phyloP scores from a whole-genome alignment of 495 filamentous ascomycete genomes.

The Aspergillus baeticus region DNA sequence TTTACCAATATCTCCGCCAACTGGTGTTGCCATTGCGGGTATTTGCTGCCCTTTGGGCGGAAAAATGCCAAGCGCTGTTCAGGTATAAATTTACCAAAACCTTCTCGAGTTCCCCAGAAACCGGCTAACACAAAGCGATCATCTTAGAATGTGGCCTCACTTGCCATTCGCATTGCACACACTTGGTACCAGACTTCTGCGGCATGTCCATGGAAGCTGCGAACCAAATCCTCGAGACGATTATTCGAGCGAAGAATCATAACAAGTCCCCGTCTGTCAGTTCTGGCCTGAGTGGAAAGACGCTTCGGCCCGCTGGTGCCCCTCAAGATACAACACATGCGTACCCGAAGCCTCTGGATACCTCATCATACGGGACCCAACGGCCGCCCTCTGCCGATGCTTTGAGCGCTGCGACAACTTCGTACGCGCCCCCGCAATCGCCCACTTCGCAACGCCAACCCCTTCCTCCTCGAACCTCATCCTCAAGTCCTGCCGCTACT shows the following conservation, averaged over 20 bases:
- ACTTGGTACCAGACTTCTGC: constrained; percentile 98
- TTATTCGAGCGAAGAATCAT: constrained; percentile 45
- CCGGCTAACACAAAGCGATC: constrained; percentile 9
- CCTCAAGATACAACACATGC: constrained; percentile 46
- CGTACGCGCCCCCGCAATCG: constrained; percentile 44
- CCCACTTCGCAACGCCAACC: constrained; percentile 38
- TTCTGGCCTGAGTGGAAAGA: constrained; percentile 61
- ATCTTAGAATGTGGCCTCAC: constrained; percentile 83
- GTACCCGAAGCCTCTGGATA: constrained; percentile 48
- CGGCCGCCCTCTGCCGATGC: constrained; percentile 47
- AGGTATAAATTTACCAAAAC: constrained; percentile 49
- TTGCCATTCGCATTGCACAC: constrained; percentile 85
- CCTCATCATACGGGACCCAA: constrained; percentile 38
- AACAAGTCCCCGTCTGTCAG: constrained; percentile 46
- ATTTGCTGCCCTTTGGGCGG: constrained; percentile 93
- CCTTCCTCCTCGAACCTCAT: constrained; percentile 35
- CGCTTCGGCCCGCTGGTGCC: constrained; percentile 58
- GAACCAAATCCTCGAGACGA: constrained; percentile 75
- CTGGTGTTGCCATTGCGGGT: constrained; percentile 99
- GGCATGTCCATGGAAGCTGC: constrained; percentile 98
- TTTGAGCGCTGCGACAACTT: constrained; percentile 46
- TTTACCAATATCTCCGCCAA: constrained; percentile 97
- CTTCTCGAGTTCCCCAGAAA: background rate
- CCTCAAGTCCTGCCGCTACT: constrained; percentile 28
- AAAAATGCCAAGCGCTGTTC: constrained; percentile 91